Evolutionary conservation across 2,329 filamentous ascomycete genomes (phyloP), one percentile per base, ranked within the genome.

Genomic region (Plenodomus biglobosus): DNA sequence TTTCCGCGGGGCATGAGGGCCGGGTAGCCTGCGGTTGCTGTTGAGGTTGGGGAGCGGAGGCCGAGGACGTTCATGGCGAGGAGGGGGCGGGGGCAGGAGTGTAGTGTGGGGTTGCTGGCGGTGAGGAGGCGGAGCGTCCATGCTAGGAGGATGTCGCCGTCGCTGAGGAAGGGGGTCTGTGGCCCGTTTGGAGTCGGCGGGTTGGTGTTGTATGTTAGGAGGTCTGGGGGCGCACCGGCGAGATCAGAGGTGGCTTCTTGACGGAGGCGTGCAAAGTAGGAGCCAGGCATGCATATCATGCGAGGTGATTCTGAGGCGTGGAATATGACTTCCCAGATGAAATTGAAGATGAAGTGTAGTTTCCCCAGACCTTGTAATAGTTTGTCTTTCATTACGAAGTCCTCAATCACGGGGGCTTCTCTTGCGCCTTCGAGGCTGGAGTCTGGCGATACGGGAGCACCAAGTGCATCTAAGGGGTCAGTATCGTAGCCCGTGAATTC

Each of bases 1-100:
- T 16, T 45, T 6, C 40, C 42, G n/a, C 34, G 40, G 1, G 59
- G 55, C 1, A 63, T 44, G 11, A 64, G 38, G 13, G 16, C 15
- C 39, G 35, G 13, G 58, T 56, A 17, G 27, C 11, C 8, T 52
- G 52, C 15, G 6, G 40, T n/a, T 22, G 27, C 18, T 40, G 38
- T 60, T 22, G 41, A 46, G 2, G 50, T 13, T 6, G 66, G 7
- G 10, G 57, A 48, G 34, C 63, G 64, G 50, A 64, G 47, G 20
- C 55, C 59, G 40, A 65, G 51, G 18, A 64, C 56, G 38, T 67
- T 70, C 42, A 62, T 42, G 30, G 65, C 19, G 6, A 48, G 42
- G 38, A 69, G 37, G 11, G 54, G 57, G 8, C 52, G 56, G 1
- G 22, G 10, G 11, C 37, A n/a, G 17, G 40, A 13, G 10, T 39